A percentile compares a stretch with the other conserved stretches of the same genome.
phyloP scores from a whole-genome alignment of 768 basidiomycete species.

The Boletus rubescentipes region DNA sequence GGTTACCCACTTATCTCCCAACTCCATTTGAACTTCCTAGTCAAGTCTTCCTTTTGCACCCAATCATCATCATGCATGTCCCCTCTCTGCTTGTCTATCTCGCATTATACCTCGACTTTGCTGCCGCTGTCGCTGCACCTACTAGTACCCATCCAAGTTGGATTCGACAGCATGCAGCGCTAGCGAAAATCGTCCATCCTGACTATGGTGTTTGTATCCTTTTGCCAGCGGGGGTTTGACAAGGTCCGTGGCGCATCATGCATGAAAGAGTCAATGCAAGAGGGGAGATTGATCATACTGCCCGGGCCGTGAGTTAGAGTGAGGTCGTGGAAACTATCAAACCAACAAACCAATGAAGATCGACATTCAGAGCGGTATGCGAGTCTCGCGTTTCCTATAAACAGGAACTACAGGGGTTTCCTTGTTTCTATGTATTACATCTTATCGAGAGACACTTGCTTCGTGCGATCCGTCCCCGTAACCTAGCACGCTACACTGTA shows the following conservation, averaged over 20 bases:
- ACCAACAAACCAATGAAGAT: no score
- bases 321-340: conserved; percentile 95
- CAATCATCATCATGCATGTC: no score
- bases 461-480: not conserved
- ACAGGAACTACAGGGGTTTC: conserved; percentile 15
- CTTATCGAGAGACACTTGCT: not conserved
- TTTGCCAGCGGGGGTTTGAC: conserved; percentile 92
- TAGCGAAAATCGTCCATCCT: conserved; percentile 59
- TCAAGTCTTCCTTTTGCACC: no score
- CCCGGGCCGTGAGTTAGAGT: conserved; percentile 68
- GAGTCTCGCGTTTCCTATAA: conserved; percentile 76
- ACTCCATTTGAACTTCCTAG: no score
- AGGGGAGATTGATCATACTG: conserved; percentile 87
- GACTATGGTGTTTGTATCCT: conserved; percentile 88
- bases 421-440: conserved; percentile 1
- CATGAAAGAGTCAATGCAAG: conserved; percentile 87
- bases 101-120: no score
- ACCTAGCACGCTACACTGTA: conserved; percentile 11
- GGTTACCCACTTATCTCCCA: no score
- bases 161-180: no score
- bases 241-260: conserved; percentile 94
- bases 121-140: no score
- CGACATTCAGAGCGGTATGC: conserved; percentile 71
- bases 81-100: no score
- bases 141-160: no score